phyloP scores from a whole-genome alignment of 1,284 basidiomycete species.

The Tilletia walkeri region DNA sequence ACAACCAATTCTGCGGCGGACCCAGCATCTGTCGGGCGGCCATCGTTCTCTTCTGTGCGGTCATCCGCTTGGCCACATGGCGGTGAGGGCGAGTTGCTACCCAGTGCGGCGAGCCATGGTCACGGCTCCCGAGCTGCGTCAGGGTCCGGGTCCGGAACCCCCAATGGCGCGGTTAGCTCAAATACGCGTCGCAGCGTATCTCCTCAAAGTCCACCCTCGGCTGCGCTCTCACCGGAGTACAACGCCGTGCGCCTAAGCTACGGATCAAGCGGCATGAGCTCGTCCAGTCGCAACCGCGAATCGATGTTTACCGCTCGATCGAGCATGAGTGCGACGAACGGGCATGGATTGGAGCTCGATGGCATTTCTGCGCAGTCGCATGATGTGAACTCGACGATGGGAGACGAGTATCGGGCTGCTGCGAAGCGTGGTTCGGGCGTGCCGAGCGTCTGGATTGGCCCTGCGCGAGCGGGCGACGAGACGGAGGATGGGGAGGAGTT shows the following conservation, averaged over 20 bases:
- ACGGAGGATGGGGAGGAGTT: conserved; percentile 14
- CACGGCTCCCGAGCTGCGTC: not conserved
- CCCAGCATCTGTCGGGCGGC: not conserved
- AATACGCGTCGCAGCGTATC: not conserved
- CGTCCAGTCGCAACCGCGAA: conserved; percentile 8
- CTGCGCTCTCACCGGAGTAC: conserved; percentile 11
- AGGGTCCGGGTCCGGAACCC: not conserved
- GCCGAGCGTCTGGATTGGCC: conserved; percentile 14
- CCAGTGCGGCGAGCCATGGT: not conserved
- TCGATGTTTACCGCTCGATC: conserved; percentile 13
- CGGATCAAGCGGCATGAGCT: not conserved
- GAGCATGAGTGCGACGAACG: conserved; percentile 18
- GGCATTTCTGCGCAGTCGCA: conserved; percentile 4
- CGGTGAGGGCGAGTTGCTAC: not conserved
- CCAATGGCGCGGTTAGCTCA: not conserved
- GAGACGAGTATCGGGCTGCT: not conserved
- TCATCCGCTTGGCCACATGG: not conserved
- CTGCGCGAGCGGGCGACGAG: conserved; percentile 3
- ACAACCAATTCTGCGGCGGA: not conserved
- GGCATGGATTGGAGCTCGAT: conserved; percentile 13
- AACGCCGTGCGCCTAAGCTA: conserved; percentile 1
- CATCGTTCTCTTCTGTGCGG: not conserved
- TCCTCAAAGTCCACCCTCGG: not conserved
- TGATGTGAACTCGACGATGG: not conserved
- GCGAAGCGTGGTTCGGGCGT: conserved; percentile 8